Evolutionary conservation across 2,329 filamentous ascomycete genomes (phyloP).

Genomic region (Fusarium odoratissimum): DNA sequence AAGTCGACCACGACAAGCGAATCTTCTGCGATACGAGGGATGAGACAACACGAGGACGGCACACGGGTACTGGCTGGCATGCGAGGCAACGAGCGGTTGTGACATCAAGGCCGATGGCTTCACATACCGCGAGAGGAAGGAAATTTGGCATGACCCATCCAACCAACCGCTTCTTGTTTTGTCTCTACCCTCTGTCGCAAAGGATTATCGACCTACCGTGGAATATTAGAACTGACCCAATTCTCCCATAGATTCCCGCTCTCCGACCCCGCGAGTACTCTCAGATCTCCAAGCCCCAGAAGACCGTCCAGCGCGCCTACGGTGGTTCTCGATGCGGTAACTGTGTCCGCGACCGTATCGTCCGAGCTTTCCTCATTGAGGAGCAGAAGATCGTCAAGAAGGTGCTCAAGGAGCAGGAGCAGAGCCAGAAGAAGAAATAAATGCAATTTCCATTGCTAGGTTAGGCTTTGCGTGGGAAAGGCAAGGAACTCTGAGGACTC

Average conservation of each 20-base stretch:
- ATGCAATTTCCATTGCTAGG: constrained; percentile 51
- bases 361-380: constrained; percentile 99
- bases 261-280: constrained; percentile 98
- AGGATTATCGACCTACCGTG: not conserved
- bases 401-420: constrained; percentile 99
- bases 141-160: not conserved
- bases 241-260: constrained; percentile 77
- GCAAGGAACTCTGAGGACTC: constrained; percentile 52
- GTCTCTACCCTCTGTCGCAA: constrained; percentile 17
- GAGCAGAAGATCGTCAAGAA: constrained; percentile 99
- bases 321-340: constrained; percentile 98
- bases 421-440: constrained; percentile 76
- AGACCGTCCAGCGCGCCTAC: constrained; percentile 98
- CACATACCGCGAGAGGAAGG: not conserved
- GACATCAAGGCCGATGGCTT: not conserved
- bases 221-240: constrained; percentile 31
- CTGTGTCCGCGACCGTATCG: constrained; percentile 98
- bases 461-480: constrained; percentile 50
- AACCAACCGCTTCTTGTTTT: not conserved
- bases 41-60: constrained; percentile 22
- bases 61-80: constrained; percentile 8
- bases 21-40: constrained; percentile 27
- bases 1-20: constrained; percentile 64
- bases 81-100: not conserved
- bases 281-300: constrained; percentile 97